phyloP scores from a whole-genome alignment of 1,284 basidiomycete species.

The Boletus albobrunnescens region DNA sequence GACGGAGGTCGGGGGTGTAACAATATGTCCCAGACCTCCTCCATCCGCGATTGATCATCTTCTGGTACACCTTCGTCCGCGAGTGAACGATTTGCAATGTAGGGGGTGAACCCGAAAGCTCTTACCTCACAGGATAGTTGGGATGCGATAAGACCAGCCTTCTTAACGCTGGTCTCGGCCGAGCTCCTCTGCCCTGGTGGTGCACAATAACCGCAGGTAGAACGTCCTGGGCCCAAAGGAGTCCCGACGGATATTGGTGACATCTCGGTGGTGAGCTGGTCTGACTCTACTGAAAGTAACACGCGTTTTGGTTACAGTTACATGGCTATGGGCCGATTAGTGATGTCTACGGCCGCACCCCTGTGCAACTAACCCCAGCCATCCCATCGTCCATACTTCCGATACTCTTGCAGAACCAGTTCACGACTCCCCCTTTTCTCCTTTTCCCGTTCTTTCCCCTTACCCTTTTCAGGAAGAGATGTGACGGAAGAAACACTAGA shows the following conservation, averaged over 20 bases:
- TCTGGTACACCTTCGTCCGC: slow-evolving; percentile 57
- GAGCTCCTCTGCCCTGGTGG: slow-evolving; percentile 36
- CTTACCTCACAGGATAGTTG: slow-evolving; percentile 52
- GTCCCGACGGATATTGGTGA: slow-evolving; percentile 30
- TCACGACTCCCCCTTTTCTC: slow-evolving; percentile 59
- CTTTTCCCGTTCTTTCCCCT: slow-evolving; percentile 51
- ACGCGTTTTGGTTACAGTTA: no score
- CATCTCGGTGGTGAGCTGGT: slow-evolving; percentile 11
- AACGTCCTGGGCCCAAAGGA: slow-evolving; percentile 26
- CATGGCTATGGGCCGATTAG: no score
- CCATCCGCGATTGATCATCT: slow-evolving; percentile 88
- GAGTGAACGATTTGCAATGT: slow-evolving; percentile 4
- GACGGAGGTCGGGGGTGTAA: slow-evolving; percentile 79
- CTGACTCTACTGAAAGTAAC: no score
- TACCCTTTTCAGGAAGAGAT: slow-evolving; percentile 55
- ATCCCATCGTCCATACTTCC: slow-evolving; percentile 80
- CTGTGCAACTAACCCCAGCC: slow-evolving; percentile 62
- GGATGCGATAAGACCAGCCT: slow-evolving; percentile 35
- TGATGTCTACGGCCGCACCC: neutral
- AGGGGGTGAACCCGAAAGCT: slow-evolving; percentile 1
- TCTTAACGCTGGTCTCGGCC: slow-evolving; percentile 33
- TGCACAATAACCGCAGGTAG: slow-evolving; percentile 43
- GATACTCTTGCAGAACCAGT: slow-evolving; percentile 69
- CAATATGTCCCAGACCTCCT: slow-evolving; percentile 79
- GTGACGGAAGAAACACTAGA: slow-evolving; percentile 51